phyloP scores from a whole-genome alignment of 2,329 filamentous ascomycete species.

The Alternaria arborescens region DNA sequence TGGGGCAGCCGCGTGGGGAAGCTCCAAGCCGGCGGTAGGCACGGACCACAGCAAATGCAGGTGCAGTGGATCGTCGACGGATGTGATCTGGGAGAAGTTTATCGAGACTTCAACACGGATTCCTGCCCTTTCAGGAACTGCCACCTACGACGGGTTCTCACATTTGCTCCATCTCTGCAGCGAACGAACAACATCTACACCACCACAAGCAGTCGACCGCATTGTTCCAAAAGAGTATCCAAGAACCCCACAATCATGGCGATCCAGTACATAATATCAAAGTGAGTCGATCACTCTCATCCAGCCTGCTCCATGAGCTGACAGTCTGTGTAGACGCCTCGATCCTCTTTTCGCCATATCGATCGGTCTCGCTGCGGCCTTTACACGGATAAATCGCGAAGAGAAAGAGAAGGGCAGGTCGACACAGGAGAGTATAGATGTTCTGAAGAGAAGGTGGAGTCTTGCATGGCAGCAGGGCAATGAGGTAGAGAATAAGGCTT shows the following conservation, averaged over 20 bases:
- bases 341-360: slow-evolving; percentile 60
- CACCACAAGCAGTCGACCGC: neutral
- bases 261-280: slow-evolving; percentile 56
- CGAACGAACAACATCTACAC: neutral
- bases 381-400: slow-evolving; percentile 54
- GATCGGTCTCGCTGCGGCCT: slow-evolving; percentile 57
- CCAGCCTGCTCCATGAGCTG: neutral
- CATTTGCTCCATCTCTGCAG: no score
- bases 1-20: slow-evolving; percentile 21
- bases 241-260: slow-evolving; percentile 33
- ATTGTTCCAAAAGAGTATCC: neutral
- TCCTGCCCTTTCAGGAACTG: neutral
- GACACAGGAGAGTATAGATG: slow-evolving; percentile 50
- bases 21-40: slow-evolving; percentile 19
- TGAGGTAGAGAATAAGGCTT: neutral
- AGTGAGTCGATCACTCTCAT: slow-evolving; percentile 38
- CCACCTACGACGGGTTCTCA: neutral
- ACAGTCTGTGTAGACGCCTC: slow-evolving; percentile 47
- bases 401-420: slow-evolving; percentile 58
- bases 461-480: slow-evolving; percentile 39
- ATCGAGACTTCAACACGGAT: slow-evolving; percentile 9
- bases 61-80: slow-evolving; percentile 24
- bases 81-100: slow-evolving; percentile 21
- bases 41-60: slow-evolving; percentile 28
- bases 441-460: slow-evolving; percentile 51